Evolutionary conservation across 208 protist genomes (phyloP).

Genomic region (Chromosphaera perkinsii): DNA sequence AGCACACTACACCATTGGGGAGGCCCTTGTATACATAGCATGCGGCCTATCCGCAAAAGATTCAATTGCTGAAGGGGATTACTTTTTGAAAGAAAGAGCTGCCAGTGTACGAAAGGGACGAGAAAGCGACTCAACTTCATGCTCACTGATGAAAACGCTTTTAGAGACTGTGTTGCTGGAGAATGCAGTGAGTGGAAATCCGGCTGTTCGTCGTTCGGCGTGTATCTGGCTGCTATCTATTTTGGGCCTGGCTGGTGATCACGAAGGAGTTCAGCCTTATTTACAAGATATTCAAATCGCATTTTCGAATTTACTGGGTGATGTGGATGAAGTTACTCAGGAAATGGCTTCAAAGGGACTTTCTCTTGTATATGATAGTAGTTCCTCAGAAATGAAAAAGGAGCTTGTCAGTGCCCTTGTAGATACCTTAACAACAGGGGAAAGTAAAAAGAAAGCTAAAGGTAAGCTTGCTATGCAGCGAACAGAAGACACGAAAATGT

Average conservation of each 20-base stretch:
- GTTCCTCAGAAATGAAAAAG: neutral
- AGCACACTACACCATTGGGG: no score
- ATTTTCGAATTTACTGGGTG: slow-evolving; percentile 6
- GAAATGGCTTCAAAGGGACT: slow-evolving; percentile 8
- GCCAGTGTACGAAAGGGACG: no score
- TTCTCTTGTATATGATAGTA: slow-evolving; percentile 9
- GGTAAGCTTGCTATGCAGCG: no score
- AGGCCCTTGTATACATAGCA: no score
- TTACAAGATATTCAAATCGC: neutral
- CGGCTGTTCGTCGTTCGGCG: slow-evolving; percentile 10
- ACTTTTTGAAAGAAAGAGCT: no score
- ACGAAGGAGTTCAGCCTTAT: neutral
- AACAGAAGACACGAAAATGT: neutral
- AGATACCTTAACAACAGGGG: neutral
- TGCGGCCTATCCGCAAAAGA: no score
- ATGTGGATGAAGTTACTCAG: slow-evolving; percentile 15
- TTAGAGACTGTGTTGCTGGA: neutral
- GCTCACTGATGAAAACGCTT: no score
- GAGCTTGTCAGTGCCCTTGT: neutral
- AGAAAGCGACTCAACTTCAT: no score
- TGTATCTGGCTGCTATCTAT: slow-evolving; percentile 9
- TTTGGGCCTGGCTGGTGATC: neutral
- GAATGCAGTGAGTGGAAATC: neutral
- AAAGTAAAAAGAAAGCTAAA: neutral
- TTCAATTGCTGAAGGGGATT: no score